Conservation (phyloP, 2,329 filamentous ascomycete species). For the Aspergillus fumigatus region DNA sequence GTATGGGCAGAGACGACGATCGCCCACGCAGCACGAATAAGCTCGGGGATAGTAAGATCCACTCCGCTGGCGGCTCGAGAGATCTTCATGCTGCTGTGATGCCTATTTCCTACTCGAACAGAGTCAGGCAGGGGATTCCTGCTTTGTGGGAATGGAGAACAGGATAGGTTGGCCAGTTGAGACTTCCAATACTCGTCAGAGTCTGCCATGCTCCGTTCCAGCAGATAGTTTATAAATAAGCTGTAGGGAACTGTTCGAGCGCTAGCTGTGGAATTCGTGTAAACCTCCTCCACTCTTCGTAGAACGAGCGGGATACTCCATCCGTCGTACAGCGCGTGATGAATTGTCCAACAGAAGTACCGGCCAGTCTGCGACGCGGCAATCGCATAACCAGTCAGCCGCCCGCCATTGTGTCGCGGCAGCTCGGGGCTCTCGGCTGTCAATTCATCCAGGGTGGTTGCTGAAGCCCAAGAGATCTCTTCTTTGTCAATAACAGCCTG, state of each 20-base stretch:
- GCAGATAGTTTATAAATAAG: conserved; percentile 29
- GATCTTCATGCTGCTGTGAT: conserved; percentile 20
- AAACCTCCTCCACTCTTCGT: conserved; percentile 34
- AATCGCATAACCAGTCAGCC: conserved; percentile 33
- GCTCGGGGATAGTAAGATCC: conserved; percentile 43
- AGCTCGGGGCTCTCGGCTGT: conserved; percentile 21
- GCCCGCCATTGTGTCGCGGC: conserved; percentile 32
- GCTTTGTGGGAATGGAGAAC: conserved; percentile 26
- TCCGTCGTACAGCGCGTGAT: conserved; percentile 52
- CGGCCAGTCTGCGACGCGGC: conserved; percentile 20
- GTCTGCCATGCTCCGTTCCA: conserved; percentile 19
- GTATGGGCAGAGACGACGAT: conserved; percentile 49
- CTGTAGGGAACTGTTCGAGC: conserved; percentile 19
- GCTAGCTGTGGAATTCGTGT: conserved; percentile 14
- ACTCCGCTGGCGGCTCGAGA: conserved; percentile 14
- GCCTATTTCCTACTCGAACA: conserved; percentile 22
- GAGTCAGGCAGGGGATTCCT: conserved; percentile 17
- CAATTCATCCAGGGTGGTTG: conserved; percentile 23
- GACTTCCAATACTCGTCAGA: conserved; percentile 32
- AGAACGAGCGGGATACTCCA: conserved; percentile 40
- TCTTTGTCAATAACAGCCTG: conserved; percentile 39
- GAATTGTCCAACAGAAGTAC: conserved; percentile 48
- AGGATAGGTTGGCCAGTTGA: conserved; percentile 24
- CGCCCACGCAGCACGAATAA: conserved; percentile 52
- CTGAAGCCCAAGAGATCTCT: conserved; percentile 32